Conservation (phyloP, 345 rosid species). For the Nasturtium officinale region DNA sequence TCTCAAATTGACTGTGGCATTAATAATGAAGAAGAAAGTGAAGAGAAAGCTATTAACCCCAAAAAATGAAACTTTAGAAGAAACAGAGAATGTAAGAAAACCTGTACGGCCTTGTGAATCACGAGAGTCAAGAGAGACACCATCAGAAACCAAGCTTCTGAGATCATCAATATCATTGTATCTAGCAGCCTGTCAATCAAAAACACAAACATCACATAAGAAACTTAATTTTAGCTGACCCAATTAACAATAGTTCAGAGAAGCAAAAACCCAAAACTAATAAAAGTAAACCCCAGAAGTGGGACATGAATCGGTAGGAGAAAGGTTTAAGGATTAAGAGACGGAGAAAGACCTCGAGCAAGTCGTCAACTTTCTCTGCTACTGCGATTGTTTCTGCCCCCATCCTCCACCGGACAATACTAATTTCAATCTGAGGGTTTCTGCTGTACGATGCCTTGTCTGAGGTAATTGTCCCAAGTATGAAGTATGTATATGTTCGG, state of each 20-base stretch:
- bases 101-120: constrained; percentile 90
- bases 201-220: not conserved
- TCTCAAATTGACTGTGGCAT: not conserved
- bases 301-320: not conserved
- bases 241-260: not conserved
- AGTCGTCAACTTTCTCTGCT: constrained; percentile 56
- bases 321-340: not conserved
- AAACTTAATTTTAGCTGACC: not conserved
- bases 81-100: constrained; percentile 7
- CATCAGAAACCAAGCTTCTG: constrained; percentile 56
- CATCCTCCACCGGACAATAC: constrained; percentile 42
- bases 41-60: not conserved
- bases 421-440: constrained; percentile 28
- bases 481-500: not conserved
- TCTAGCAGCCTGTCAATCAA: constrained; percentile 80
- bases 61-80: not conserved
- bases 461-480: not conserved
- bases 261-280: not conserved
- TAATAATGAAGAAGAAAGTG: not conserved
- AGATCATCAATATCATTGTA: constrained; percentile 79
- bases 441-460: not conserved
- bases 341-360: constrained; percentile 58
- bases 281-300: not conserved
- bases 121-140: constrained; percentile 73
- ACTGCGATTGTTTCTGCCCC: constrained; percentile 44